A percentile compares a stretch with the other conserved stretches of the same genome.
Evolutionary conservation across 2,329 filamentous ascomycete genomes (phyloP).

Genomic region (Magnaporthiopsis incrustans): DNA sequence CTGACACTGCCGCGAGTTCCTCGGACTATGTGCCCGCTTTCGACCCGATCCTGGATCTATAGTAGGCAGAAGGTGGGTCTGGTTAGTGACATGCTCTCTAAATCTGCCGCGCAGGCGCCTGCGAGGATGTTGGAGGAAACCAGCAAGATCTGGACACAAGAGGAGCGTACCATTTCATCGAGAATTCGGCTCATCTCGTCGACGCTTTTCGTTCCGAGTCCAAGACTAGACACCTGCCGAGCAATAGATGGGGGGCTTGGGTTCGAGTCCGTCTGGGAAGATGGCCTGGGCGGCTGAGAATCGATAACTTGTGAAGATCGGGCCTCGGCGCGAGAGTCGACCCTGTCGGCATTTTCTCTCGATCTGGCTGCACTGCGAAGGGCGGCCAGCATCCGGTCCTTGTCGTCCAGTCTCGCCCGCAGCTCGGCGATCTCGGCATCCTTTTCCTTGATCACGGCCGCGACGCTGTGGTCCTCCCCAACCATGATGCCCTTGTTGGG

Average conservation of each 20-base stretch:
- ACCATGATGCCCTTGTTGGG: constrained; percentile 55
- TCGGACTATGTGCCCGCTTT: constrained; percentile 64
- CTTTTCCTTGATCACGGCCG: constrained; percentile 71
- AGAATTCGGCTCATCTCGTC: constrained; percentile 91
- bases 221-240: constrained; percentile 24
- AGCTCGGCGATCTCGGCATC: constrained; percentile 89
- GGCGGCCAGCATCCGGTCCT: constrained; percentile 86
- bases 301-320: constrained; percentile 25
- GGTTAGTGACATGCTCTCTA: neutral
- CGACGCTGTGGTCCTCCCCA: constrained; percentile 71
- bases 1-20: constrained; percentile 60
- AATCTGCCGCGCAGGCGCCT: neutral
- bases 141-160: neutral
- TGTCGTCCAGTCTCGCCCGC: constrained; percentile 83
- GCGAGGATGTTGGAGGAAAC: neutral
- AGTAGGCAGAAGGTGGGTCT: neutral
- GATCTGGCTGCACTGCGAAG: constrained; percentile 79
- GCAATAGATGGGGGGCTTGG: constrained; percentile 18
- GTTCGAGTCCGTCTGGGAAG: constrained; percentile 18
- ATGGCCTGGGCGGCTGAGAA: constrained; percentile 11
- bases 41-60: constrained; percentile 73
- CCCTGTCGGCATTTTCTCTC: constrained; percentile 66
- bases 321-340: constrained; percentile 25
- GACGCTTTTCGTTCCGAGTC: constrained; percentile 58
- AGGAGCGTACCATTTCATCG: constrained; percentile 65